These are phyloP conservation scores for Gnetum montanum DNA, from an alignment of 75 land plant species.

Conservation along the genomic window DNA sequence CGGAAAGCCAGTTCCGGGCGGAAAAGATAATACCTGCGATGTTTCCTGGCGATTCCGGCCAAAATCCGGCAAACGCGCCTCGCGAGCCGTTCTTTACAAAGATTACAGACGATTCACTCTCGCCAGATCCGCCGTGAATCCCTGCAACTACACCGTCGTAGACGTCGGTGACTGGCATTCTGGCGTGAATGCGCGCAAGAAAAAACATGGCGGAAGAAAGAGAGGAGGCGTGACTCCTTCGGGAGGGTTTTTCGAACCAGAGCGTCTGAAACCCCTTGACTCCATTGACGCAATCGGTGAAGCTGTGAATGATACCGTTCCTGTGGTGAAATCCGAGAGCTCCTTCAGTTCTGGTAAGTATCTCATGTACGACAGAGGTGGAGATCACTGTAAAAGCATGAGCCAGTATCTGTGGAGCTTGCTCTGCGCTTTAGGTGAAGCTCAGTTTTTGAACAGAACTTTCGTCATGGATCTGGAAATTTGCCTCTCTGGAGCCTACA, in stretches of 20 bases:
- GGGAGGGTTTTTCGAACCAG: conserved; percentile 17
- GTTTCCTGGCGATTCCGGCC: conserved; percentile 85
- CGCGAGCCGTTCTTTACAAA: conserved; percentile 47
- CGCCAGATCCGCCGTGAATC: conserved; percentile 5
- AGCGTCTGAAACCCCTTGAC: not conserved
- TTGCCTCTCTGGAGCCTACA: conserved; percentile 58
- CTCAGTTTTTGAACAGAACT: conserved; percentile 82
- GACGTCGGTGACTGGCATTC: conserved; percentile 75
- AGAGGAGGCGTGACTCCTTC: no score
- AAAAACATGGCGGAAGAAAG: conserved; percentile 25
- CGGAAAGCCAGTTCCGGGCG: conserved; percentile 55
- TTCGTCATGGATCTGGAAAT: conserved; percentile 74
- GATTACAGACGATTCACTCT: conserved; percentile 74
- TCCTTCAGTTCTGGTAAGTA: conserved; percentile 48
- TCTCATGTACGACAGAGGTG: conserved; percentile 60
- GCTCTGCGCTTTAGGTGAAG: conserved; percentile 84
- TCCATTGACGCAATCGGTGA: conserved; percentile 38
- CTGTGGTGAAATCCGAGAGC: conserved; percentile 37
- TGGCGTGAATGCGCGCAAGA: conserved; percentile 66
- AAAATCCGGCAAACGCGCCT: conserved; percentile 48
- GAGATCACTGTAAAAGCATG: conserved; percentile 89
- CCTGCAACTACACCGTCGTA: conserved; percentile 43
- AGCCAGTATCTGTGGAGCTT: conserved; percentile 86
- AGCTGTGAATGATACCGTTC: conserved; percentile 50
- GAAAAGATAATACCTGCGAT: conserved; percentile 41